Percentiles rank a stretch among this genome's conserved stretches.
These are phyloP conservation scores for Aspergillus bombycis DNA, from an alignment of 2,329 filamentous ascomycete species.

Conservation along the genomic window DNA sequence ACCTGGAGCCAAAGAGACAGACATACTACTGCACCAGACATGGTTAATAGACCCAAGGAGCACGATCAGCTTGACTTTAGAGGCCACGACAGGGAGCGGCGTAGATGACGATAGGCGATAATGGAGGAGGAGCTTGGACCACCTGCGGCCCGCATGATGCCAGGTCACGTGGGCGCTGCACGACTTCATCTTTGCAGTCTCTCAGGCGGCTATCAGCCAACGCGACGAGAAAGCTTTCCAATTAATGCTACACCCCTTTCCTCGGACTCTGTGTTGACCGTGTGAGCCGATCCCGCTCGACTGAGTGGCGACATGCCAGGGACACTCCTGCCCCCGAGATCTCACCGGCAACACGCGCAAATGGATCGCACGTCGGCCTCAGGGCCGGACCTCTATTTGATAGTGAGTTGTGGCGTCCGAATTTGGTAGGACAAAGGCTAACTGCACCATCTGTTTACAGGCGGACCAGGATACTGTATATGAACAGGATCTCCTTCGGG, in stretches of 20 bases:
- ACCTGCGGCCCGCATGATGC: conserved; percentile 23
- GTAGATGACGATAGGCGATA: conserved; percentile 34
- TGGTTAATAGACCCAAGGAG: conserved; percentile 20
- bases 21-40: conserved; percentile 41
- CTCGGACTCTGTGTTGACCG: conserved; percentile 32
- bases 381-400: conserved; percentile 49
- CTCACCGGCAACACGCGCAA: conserved; percentile 46
- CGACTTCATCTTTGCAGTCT: conserved; percentile 32
- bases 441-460: conserved; percentile 52
- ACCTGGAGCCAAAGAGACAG: background rate
- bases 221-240: conserved; percentile 32
- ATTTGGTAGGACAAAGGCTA: conserved; percentile 28
- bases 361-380: conserved; percentile 47
- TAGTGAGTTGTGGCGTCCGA: conserved; percentile 38
- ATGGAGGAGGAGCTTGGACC: conserved; percentile 27
- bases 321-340: conserved; percentile 52
- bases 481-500: conserved; percentile 91
- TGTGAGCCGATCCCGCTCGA: conserved; percentile 39
- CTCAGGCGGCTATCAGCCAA: conserved; percentile 18
- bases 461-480: conserved; percentile 89
- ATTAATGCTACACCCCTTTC: conserved; percentile 30
- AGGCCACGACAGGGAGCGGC: conserved; percentile 20
- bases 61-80: conserved; percentile 8
- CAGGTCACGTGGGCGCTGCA: conserved; percentile 29
- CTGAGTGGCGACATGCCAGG: conserved; percentile 54